Percentiles rank a stretch among this genome's conserved stretches.
These are phyloP conservation scores for Cetraspora pellucida DNA, from an alignment of 192 early-diverging fungal species.

Conservation along the genomic window DNA sequence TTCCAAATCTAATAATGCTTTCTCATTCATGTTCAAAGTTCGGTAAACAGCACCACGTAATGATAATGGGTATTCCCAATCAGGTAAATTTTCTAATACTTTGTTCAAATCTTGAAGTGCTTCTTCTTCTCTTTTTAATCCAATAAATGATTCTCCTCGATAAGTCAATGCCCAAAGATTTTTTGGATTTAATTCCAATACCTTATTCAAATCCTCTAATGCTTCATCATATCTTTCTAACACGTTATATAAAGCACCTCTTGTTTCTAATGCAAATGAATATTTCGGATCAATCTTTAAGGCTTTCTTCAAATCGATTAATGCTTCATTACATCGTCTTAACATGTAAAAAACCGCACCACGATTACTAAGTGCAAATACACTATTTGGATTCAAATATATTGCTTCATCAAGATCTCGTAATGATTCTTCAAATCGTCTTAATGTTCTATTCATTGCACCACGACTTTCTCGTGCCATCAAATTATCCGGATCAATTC, in stretches of 20 bases:
- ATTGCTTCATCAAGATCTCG: slow-evolving; percentile 27
- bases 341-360: slow-evolving; percentile 19
- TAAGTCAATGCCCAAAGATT: slow-evolving; percentile 19
- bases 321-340: slow-evolving; percentile 15
- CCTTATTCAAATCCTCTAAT: slow-evolving; percentile 10
- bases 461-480: slow-evolving; percentile 20
- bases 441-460: slow-evolving; percentile 12
- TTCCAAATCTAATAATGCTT: slow-evolving; percentile 25
- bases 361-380: slow-evolving; percentile 24
- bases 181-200: not conserved
- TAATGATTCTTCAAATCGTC: slow-evolving; percentile 23
- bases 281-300: slow-evolving; percentile 6
- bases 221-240: not conserved
- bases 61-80: slow-evolving; percentile 24
- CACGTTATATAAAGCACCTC: not conserved
- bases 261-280: slow-evolving; percentile 4
- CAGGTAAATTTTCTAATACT: not conserved
- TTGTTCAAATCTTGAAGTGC: slow-evolving; percentile 25
- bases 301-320: slow-evolving; percentile 13
- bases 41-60: slow-evolving; percentile 19
- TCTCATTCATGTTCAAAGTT: not conserved
- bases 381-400: slow-evolving; percentile 5
- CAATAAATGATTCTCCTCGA: slow-evolving; percentile 1
- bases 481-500: slow-evolving; percentile 12
- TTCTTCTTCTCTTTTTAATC: not conserved